Conservation (phyloP, 345 rosid species). For the Camelina sativa region DNA sequence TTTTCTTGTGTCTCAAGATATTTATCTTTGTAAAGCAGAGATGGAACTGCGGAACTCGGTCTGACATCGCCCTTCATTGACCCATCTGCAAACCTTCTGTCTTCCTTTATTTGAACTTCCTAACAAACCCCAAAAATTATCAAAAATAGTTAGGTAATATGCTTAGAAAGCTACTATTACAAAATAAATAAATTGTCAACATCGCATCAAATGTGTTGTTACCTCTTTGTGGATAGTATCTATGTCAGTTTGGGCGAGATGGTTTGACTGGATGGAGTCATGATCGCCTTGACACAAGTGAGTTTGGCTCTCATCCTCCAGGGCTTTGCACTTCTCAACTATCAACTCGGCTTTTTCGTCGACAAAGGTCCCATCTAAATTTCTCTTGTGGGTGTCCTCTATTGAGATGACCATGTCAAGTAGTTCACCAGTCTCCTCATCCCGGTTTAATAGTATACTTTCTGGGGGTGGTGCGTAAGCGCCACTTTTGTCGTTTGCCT, state of each 20-base stretch:
- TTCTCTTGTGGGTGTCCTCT: not conserved
- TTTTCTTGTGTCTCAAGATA: not conserved
- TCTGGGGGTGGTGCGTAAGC: constrained; percentile 17
- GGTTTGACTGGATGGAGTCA: not conserved
- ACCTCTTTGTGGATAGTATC: not conserved
- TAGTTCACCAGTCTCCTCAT: not conserved
- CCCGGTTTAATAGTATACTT: not conserved
- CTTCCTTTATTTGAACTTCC: not conserved
- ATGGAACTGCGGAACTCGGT: not conserved
- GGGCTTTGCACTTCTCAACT: not conserved
- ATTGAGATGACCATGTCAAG: not conserved
- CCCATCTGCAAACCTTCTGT: not conserved
- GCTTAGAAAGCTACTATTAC: not conserved
- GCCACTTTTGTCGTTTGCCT: constrained; percentile 49
- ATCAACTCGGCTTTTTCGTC: not conserved
- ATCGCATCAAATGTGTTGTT: not conserved
- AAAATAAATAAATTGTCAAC: not conserved
- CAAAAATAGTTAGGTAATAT: not conserved
- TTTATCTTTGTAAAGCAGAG: not conserved
- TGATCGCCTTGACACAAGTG: not conserved
- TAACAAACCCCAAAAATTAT: not conserved
- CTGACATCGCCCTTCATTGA: not conserved
- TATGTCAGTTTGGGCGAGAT: not conserved
- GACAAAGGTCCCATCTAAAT: not conserved
- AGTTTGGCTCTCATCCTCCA: not conserved